Conservation (phyloP, 192 early-diverging fungal species). For the Coemansia sp. region DNA sequence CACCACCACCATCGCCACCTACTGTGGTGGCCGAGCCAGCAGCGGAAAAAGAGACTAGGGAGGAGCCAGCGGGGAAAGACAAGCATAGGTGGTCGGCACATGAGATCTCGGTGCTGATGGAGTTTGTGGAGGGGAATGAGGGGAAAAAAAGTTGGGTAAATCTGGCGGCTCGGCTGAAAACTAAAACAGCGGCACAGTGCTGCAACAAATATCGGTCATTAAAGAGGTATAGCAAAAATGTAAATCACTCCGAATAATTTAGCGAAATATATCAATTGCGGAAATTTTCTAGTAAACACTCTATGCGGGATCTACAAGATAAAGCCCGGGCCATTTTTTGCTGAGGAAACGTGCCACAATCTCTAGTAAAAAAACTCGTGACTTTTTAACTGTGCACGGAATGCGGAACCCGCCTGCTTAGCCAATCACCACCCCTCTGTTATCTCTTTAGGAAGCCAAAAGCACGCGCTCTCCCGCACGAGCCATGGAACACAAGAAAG, state of each 20-base stretch:
- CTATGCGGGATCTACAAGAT: background rate
- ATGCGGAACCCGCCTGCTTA: background rate
- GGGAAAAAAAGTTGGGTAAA: slow-evolving; percentile 23
- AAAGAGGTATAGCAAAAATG: background rate
- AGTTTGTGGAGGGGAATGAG: slow-evolving; percentile 16
- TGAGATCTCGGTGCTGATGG: slow-evolving; percentile 17
- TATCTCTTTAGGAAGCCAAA: no score
- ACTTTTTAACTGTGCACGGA: background rate
- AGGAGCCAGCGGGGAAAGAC: background rate
- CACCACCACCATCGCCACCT: background rate
- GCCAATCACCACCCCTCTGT: background rate
- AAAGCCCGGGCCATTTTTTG: background rate
- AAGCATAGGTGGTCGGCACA: slow-evolving; percentile 19
- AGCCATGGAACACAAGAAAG: background rate
- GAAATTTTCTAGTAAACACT: background rate
- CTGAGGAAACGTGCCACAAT: background rate
- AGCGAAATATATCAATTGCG: background rate
- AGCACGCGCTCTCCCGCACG: no score
- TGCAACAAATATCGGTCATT: slow-evolving; percentile 41
- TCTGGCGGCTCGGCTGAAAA: slow-evolving; percentile 26
- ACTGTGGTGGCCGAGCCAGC: background rate
- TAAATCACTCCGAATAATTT: background rate
- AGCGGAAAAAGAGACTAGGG: background rate
- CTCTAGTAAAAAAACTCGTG: background rate
- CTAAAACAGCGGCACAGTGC: slow-evolving; percentile 36